A percentile compares a stretch with the other conserved stretches of the same genome.
These are phyloP conservation scores for Anacardium occidentale DNA, from an alignment of 345 rosid genomes.

Conservation along the genomic window DNA sequence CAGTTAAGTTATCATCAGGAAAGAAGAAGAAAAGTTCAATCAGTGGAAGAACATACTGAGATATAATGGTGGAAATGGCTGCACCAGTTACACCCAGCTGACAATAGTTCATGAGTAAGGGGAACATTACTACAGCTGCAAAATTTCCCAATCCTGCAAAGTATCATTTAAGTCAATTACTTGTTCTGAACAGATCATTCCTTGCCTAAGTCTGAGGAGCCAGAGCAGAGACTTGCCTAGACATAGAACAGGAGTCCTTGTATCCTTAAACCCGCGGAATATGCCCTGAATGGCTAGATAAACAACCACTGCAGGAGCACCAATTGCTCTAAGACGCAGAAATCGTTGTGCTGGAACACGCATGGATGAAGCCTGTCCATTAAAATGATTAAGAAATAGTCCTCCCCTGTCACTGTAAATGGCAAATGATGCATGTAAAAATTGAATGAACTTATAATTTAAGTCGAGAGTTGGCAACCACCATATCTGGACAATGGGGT, in stretches of 20 bases:
- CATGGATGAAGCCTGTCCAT: constrained; percentile 41
- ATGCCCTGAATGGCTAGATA: constrained; percentile 40
- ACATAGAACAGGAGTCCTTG: constrained; percentile 39
- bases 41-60: constrained; percentile 33
- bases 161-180: no score
- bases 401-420: neutral
- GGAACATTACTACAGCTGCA: constrained; percentile 33
- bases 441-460: neutral
- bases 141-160: constrained; percentile 40
- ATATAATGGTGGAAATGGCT: constrained; percentile 39
- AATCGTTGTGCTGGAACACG: constrained; percentile 27
- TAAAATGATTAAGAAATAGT: constrained; percentile 17
- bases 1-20: neutral
- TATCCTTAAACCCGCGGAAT: constrained; percentile 41
- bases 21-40: neutral
- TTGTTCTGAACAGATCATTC: neutral
- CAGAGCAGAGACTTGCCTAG: constrained; percentile 24
- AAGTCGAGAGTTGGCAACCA: neutral
- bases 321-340: constrained; percentile 34
- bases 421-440: constrained; percentile 11
- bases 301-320: constrained; percentile 41
- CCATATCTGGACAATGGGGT: constrained; percentile 5
- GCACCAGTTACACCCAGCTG: constrained; percentile 38
- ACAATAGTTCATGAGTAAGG: constrained; percentile 30
- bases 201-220: neutral